Evolutionary conservation across 306 rosid species (phyloP).

Genomic region (Rubus idaeus): DNA sequence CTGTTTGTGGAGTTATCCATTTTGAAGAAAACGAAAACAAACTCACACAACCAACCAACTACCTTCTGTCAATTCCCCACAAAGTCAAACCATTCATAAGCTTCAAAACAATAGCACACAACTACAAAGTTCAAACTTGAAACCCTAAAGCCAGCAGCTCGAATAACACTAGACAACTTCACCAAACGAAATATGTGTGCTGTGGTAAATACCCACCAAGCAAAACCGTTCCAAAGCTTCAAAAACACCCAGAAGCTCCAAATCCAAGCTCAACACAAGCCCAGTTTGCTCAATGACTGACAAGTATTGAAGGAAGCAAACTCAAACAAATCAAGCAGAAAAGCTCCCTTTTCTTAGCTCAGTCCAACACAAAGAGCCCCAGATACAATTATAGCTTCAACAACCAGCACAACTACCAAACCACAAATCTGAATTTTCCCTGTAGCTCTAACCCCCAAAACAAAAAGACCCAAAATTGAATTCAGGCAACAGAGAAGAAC

Average conservation of each 20-base stretch:
- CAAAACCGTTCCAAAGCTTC: background rate
- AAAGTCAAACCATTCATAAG: slow-evolving; percentile 38
- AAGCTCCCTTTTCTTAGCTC: slow-evolving; percentile 40
- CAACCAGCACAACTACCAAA: slow-evolving; percentile 16
- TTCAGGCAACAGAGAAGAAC: background rate
- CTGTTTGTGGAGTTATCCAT: slow-evolving; percentile 80
- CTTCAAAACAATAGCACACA: slow-evolving; percentile 30
- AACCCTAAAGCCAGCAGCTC: background rate
- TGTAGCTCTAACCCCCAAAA: slow-evolving; percentile 4
- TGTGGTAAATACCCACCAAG: background rate
- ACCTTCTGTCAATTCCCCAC: slow-evolving; percentile 23
- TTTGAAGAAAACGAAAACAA: slow-evolving; percentile 15
- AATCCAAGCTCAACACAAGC: slow-evolving; percentile 5
- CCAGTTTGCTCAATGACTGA: slow-evolving; percentile 12
- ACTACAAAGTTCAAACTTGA: slow-evolving; percentile 29
- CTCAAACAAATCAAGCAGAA: slow-evolving; percentile 41
- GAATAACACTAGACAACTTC: background rate
- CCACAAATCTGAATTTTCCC: slow-evolving; percentile 18
- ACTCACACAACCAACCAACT: slow-evolving; percentile 24
- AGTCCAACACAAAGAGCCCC: slow-evolving; percentile 10
- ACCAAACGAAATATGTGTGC: background rate
- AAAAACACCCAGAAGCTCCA: background rate
- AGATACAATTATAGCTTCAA: slow-evolving; percentile 18
- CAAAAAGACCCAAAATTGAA: background rate
- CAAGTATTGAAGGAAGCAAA: slow-evolving; percentile 22